Conservation (phyloP, 257 asterid genomes). For the Misopates orontium region DNA sequence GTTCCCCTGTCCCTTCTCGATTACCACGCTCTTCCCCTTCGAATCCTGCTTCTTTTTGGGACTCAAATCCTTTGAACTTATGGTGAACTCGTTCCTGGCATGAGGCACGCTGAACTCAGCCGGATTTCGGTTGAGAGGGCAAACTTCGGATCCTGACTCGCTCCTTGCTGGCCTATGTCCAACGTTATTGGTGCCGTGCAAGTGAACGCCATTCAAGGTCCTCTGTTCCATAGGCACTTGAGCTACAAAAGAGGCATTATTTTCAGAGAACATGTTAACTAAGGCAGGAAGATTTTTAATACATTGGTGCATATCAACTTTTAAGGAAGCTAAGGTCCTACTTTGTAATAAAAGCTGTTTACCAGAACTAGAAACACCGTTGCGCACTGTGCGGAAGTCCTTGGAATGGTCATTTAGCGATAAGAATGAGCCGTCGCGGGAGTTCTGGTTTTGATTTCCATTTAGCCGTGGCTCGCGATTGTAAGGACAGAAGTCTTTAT, state of each 20-base stretch:
- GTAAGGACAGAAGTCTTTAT: slow-evolving; percentile 52
- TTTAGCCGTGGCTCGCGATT: slow-evolving; percentile 43
- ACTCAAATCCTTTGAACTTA: slow-evolving; percentile 44
- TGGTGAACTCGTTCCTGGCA: slow-evolving; percentile 48
- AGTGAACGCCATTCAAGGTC: slow-evolving; percentile 22
- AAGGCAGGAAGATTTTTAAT: background rate
- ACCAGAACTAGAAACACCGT: slow-evolving; percentile 34
- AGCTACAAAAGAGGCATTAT: slow-evolving; percentile 23
- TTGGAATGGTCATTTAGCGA: slow-evolving; percentile 33
- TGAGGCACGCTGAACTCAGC: slow-evolving; percentile 63
- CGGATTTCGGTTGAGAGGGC: slow-evolving; percentile 66
- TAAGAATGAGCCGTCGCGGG: slow-evolving; percentile 36
- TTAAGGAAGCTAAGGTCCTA: slow-evolving; percentile 29
- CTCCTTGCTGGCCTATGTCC: slow-evolving; percentile 16
- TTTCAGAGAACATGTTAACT: slow-evolving; percentile 18
- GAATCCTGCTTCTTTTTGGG: slow-evolving; percentile 26
- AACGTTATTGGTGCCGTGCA: slow-evolving; percentile 22
- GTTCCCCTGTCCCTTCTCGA: slow-evolving; percentile 34
- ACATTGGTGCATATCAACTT: background rate
- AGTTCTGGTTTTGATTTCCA: slow-evolving; percentile 41
- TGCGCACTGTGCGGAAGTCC: slow-evolving; percentile 29
- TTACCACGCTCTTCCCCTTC: slow-evolving; percentile 32
- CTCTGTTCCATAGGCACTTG: slow-evolving; percentile 29
- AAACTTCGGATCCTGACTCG: slow-evolving; percentile 27
- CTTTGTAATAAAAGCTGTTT: slow-evolving; percentile 37